Conservation (phyloP, 257 asterid genomes). For the Thymus quinquecostatus region DNA sequence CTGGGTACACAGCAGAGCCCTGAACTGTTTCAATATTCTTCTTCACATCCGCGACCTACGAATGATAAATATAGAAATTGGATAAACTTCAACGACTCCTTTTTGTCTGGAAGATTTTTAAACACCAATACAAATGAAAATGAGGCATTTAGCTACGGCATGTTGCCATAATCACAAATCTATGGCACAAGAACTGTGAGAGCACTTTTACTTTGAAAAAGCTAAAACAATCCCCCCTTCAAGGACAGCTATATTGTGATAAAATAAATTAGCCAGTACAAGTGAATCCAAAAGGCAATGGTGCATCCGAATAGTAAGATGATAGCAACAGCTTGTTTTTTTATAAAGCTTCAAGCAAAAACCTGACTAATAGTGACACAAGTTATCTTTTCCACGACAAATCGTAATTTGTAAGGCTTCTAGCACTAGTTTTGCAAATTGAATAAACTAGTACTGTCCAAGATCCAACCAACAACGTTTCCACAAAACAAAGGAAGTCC, state of each 20-base stretch:
- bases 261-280: not conserved
- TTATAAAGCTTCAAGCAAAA: too few species aligned
- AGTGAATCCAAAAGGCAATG: not conserved
- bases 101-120: not conserved
- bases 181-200: not conserved
- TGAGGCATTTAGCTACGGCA: not conserved
- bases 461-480: not conserved
- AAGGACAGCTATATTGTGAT: not conserved
- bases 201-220: not conserved
- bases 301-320: not conserved
- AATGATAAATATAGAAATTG: slow-evolving; percentile 21
- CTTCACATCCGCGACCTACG: slow-evolving; percentile 82
- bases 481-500: not conserved
- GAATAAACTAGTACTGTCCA: not conserved
- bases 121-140: not conserved
- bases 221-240: not conserved
- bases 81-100: not conserved
- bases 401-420: too few species aligned
- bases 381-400: too few species aligned
- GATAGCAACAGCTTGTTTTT: not conserved
- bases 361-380: too few species aligned
- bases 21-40: slow-evolving; percentile 66
- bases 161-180: not conserved
- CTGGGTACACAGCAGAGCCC: slow-evolving; percentile 75
- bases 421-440: not conserved